A percentile compares a stretch with the other conserved stretches of the same genome.
Evolutionary conservation across 2,329 filamentous ascomycete genomes (phyloP).

Genomic region (Epicoccum sorghinum): DNA sequence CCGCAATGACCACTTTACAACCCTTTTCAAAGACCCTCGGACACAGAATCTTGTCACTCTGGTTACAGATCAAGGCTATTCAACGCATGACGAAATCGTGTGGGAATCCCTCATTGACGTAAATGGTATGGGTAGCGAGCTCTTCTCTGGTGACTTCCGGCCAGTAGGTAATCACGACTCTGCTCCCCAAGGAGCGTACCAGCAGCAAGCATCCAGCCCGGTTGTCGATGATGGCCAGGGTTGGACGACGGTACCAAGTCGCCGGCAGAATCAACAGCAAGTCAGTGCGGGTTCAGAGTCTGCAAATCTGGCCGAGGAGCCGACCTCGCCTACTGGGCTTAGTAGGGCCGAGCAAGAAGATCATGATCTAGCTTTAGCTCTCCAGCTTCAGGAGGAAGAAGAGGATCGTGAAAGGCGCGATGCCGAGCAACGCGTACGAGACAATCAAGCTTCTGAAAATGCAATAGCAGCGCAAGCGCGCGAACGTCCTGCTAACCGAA

Average conservation of each 20-base stretch:
- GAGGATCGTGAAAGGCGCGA: slow-evolving; percentile 73
- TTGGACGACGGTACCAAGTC: slow-evolving; percentile 63
- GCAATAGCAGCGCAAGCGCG: slow-evolving; percentile 62
- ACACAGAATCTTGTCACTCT: slow-evolving; percentile 78
- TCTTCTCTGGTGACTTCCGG: slow-evolving; percentile 89
- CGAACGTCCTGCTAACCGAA: slow-evolving; percentile 31
- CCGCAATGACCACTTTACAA: slow-evolving; percentile 96
- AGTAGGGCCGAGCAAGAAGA: slow-evolving; percentile 77
- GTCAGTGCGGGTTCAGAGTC: slow-evolving; percentile 8
- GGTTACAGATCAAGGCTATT: slow-evolving; percentile 92
- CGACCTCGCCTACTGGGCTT: slow-evolving; percentile 35
- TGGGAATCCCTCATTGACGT: slow-evolving; percentile 95
- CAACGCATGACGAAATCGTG: slow-evolving; percentile 85
- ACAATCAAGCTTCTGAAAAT: slow-evolving; percentile 71
- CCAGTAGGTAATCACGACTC: slow-evolving; percentile 68
- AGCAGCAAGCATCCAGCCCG: slow-evolving; percentile 35
- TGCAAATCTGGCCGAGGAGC: slow-evolving; percentile 21
- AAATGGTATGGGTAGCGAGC: slow-evolving; percentile 79
- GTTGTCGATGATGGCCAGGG: slow-evolving; percentile 49
- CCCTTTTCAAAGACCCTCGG: slow-evolving; percentile 84
- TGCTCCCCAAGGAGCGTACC: slow-evolving; percentile 30
- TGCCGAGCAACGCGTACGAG: slow-evolving; percentile 67
- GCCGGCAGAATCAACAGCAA: slow-evolving; percentile 37
- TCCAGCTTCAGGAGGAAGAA: slow-evolving; percentile 95
- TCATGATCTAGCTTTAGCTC: slow-evolving; percentile 79